phyloP scores from a whole-genome alignment of 2,329 filamentous ascomycete species.

The Cladophialophora carrionii region DNA sequence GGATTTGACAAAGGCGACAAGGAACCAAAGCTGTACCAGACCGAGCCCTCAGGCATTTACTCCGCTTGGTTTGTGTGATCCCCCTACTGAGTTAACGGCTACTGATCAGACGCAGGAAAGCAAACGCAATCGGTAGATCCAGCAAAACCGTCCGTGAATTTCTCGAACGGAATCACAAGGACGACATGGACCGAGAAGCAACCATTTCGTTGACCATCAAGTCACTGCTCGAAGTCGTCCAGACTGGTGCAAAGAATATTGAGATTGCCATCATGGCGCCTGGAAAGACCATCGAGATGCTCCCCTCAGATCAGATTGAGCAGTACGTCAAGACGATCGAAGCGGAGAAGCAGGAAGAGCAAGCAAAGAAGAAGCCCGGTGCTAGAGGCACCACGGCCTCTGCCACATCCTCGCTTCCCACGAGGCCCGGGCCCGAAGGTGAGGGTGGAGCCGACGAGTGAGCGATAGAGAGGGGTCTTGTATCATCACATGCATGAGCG shows the following conservation, averaged over 20 bases:
- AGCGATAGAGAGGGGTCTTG: slow-evolving; percentile 9
- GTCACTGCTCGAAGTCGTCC: slow-evolving; percentile 94
- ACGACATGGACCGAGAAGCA: slow-evolving; percentile 92
- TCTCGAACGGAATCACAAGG: slow-evolving; percentile 97
- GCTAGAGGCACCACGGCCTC: slow-evolving; percentile 48
- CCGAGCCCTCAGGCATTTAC: slow-evolving; percentile 98
- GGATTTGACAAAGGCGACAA: slow-evolving; percentile 96
- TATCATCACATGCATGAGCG: slow-evolving; percentile 36
- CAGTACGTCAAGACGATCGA: slow-evolving; percentile 98
- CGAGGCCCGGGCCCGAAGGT: slow-evolving; percentile 55
- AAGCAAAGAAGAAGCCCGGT: slow-evolving; percentile 91
- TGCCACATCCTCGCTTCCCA: slow-evolving; percentile 69
- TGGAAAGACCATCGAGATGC: slow-evolving; percentile 86
- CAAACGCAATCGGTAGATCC: slow-evolving; percentile 95
- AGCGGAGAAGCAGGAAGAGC: slow-evolving; percentile 98
- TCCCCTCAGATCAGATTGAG: slow-evolving; percentile 95
- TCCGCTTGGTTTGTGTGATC: slow-evolving; percentile 81
- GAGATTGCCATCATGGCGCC: slow-evolving; percentile 98
- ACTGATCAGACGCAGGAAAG: slow-evolving; percentile 70
- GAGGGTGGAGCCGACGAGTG: slow-evolving; percentile 39
- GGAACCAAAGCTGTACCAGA: slow-evolving; percentile 90
- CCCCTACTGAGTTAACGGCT: neutral
- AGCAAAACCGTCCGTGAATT: slow-evolving; percentile 99
- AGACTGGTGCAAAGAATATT: slow-evolving; percentile 99
- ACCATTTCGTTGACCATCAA: slow-evolving; percentile 98